Percentiles rank a stretch among this genome's conserved stretches.
Evolutionary conservation across 192 early-diverging fungal genomes (phyloP).

Genomic region (Podila clonocystis): DNA sequence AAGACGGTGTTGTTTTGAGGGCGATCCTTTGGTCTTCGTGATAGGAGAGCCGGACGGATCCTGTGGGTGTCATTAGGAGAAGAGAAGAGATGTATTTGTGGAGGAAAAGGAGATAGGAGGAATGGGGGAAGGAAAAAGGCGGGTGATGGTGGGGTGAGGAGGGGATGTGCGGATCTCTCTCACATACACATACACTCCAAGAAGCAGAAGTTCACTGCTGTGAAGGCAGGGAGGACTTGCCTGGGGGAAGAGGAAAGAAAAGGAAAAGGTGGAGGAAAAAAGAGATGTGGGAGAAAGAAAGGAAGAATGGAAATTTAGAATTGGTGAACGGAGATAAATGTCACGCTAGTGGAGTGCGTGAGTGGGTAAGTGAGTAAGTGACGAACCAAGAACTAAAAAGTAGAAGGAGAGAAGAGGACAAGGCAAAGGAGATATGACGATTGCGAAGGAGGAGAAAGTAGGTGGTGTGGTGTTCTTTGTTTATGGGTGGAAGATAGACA

Average conservation of each 20-base stretch:
- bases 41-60: background rate
- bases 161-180: no score
- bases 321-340: no score
- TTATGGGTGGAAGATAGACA: background rate
- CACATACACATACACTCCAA: no score
- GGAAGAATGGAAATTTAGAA: background rate
- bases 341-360: no score
- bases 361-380: no score
- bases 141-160: no score
- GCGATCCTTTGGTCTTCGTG: background rate
- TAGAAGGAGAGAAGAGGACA: background rate
- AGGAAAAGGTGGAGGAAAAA: background rate
- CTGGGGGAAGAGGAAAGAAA: no score
- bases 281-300: background rate
- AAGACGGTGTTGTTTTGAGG: constrained; percentile 9
- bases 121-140: background rate
- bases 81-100: background rate
- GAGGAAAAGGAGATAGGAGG: background rate
- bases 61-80: background rate
- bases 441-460: background rate
- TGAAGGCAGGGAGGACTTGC: no score
- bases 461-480: background rate
- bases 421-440: background rate
- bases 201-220: no score
- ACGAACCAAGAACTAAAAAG: background rate